Percentiles rank a stretch among this genome's conserved stretches.
Evolutionary conservation across 768 basidiomycete genomes (phyloP).

Genomic region (Tricholoma flavovirens): DNA sequence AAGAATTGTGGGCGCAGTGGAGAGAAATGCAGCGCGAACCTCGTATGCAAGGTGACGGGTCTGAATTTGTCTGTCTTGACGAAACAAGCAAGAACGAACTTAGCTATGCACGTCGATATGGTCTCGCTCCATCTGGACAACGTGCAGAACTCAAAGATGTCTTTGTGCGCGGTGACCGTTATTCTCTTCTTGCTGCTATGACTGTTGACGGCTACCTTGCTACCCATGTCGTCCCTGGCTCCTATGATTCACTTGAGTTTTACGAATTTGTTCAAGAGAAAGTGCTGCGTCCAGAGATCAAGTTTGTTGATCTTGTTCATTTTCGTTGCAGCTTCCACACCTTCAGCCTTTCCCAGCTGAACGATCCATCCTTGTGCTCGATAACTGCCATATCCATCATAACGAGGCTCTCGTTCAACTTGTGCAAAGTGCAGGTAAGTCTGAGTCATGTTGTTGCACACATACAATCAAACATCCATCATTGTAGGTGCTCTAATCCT

Average conservation of each 20-base stretch:
- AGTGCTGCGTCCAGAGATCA: constrained; percentile 19
- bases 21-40: not conserved
- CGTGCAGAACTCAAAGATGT: constrained; percentile 13
- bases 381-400: constrained; percentile 26
- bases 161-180: constrained; percentile 21
- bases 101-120: constrained; percentile 17
- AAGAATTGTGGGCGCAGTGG: constrained; percentile 10
- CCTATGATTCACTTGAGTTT: constrained; percentile 26
- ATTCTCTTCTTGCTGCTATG: constrained; percentile 28
- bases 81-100: constrained; percentile 27
- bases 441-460: not conserved
- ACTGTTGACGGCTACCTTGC: constrained; percentile 30
- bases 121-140: constrained; percentile 17
- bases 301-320: constrained; percentile 6
- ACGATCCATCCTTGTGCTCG: constrained; percentile 20
- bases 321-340: constrained; percentile 12
- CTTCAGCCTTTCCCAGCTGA: constrained; percentile 22
- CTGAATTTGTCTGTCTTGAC: constrained; percentile 21
- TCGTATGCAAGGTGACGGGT: constrained; percentile 9
- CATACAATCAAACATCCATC: not conserved
- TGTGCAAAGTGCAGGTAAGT: constrained; percentile 16
- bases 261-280: constrained; percentile 30
- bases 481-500: constrained; percentile 13
- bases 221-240: constrained; percentile 24
- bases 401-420: constrained; percentile 16